Base-by-base conservation (phyloP, 139 green algal genomes). In the Haematococcus lacustris region DNA sequence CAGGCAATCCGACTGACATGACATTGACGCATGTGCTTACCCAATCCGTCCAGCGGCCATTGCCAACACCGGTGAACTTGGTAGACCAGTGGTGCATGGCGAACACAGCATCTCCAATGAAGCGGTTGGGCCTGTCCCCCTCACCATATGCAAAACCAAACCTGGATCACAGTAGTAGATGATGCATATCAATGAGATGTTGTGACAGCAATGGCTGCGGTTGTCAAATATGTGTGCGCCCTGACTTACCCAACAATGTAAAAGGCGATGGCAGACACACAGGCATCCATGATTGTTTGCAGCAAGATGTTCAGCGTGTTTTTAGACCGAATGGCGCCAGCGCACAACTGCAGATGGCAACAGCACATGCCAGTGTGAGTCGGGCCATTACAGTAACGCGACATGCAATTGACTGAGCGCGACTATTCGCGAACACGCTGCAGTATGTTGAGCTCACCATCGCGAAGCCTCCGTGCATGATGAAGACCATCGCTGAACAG, bases 221-320 rank as follows among this genome's bases (percentile, higher is more conserved):
- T n/a, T n/a, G n/a, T n/a, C n/a, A n/a, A n/a, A n/a, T n/a, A n/a
- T n/a, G n/a, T 66, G 21, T 35, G 17, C 59, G 30, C 59, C 17
- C 66, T 47, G 6, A 68, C 72, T 71, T 32, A 88, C 80, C 86
- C 86, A 30, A 87, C 38, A 0, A 82, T 37, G 66, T 88, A 96
- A 39, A 77, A 96, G 47, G 68, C 76, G 51, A 95, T 73, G 62
- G 82, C 83, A 35, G 85, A 90, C 3, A 88, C 81, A 38, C 78
- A 83, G 1, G 88, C 89, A 67, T 96, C 91, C 68, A 96, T 70
- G 1, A 96, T 81, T 43, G 91, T 95, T 77, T 90, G 88, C n/a
- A 96, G 85, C 53, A 96, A 78, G 73, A 96, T 96, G 83, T 96
- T 96, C 83, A 92, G 90, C 26, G 86, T 90, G 85, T 96, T 96